Base-by-base conservation (phyloP, 257 asterid species). In the Nicotiana sylvestris region DNA sequence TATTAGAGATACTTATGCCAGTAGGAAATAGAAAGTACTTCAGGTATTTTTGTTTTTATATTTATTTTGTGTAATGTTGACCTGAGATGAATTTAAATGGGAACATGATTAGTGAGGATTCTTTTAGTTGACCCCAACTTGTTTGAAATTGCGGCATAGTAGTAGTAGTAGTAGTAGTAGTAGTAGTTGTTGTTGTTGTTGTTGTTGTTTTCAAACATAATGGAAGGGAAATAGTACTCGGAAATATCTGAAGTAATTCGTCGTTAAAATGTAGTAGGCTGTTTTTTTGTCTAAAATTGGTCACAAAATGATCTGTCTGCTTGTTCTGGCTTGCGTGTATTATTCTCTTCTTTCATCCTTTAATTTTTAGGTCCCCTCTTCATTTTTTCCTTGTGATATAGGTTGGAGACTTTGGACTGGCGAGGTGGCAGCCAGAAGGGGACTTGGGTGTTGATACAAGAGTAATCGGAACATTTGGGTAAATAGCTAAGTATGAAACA, bases 391-490 rank as follows among this genome's bases (percentile, higher is more conserved):
- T 60, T 62, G 60, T 66, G 67, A n/a, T 58, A 65, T 83, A 95
- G 99, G 99, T 95, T 58, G 98, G 98, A 66, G 98, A 94, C 85
- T 94, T 94, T 80, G 99, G 99, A 35, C 86, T 95, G 39, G 97
- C 99, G 55, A 86, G 97, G 82, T 86, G 95, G 89, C 96, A 92
- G 77, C 89, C 88, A 18, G 90, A 84, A 78, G 97, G 97, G 79
- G 92, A 91, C 51, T 80, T 89, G 37, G 86, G 86, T 32, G 88
- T 66, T 9, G 93, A 94, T 85, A 92, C 92, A 9, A 87, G 92
- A 86, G 80, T 92, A 61, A 92, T 95, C n/a, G 99, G 99, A 66
- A 92, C 98, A 58, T 92, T 95, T 78, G 98, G 99, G 86, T 89
- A 84, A 49, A 70, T 18, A 46, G 21, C 62, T 49, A 27, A 12